phyloP scores from a whole-genome alignment of 2,329 filamentous ascomycete species.

The Fusarium torreyae region DNA sequence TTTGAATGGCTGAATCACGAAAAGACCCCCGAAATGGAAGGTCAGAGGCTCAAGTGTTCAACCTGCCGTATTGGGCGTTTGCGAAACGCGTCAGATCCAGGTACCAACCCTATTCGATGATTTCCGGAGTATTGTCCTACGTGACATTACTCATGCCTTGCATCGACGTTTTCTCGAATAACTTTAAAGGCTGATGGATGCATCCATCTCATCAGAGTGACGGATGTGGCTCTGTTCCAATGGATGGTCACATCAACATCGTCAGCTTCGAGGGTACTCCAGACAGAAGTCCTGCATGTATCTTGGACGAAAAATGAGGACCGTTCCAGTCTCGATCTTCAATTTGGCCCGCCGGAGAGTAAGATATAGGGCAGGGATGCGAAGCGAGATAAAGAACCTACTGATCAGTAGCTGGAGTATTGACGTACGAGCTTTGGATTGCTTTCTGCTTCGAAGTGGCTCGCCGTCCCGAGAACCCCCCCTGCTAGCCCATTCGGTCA shows the following conservation, averaged over 20 bases:
- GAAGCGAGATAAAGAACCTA: no score
- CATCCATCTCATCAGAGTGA: not conserved
- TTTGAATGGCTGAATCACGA: conserved; percentile 5
- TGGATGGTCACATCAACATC: not conserved
- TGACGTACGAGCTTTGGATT: not conserved
- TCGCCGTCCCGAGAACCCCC: conserved; percentile 10
- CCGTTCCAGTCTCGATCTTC: no score
- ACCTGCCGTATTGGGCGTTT: conserved; percentile 16
- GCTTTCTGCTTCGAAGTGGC: conserved; percentile 12
- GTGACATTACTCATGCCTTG: not conserved
- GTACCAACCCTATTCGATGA: conserved; percentile 2
- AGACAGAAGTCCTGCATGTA: no score
- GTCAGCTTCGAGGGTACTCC: not conserved
- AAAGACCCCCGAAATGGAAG: conserved; percentile 24
- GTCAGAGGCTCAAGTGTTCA: conserved; percentile 8
- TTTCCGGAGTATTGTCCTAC: not conserved
- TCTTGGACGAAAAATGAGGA: no score
- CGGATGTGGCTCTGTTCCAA: not conserved
- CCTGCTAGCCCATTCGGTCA: conserved; percentile 12
- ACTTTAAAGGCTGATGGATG: conserved; percentile 2
- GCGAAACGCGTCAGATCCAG: conserved; percentile 5
- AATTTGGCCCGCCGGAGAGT: no score
- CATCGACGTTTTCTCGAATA: conserved; percentile 15
- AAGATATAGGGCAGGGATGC: not conserved
- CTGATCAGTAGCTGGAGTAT: not conserved